These are phyloP conservation scores for Zygotorulaspora sp. DNA, from an alignment of 805 yeast genomes.

Conservation along the genomic window DNA sequence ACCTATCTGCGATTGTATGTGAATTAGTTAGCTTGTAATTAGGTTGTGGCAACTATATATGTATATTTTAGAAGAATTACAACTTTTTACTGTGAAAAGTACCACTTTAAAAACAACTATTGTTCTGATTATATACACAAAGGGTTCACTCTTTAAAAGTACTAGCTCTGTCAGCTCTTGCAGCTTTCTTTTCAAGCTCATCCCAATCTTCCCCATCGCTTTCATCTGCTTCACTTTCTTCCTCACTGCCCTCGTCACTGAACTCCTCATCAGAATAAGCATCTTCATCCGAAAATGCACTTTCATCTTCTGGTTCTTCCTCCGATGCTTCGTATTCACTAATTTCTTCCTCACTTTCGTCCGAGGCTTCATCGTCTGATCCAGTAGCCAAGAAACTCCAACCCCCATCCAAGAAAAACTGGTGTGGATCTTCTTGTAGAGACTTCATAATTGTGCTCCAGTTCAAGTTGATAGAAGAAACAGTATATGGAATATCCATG, in stretches of 20 bases:
- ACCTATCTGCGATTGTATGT: not conserved
- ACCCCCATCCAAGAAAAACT: slow-evolving; percentile 91
- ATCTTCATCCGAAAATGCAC: slow-evolving; percentile 37
- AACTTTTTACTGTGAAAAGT: not conserved
- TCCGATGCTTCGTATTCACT: slow-evolving; percentile 45
- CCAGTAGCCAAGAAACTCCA: slow-evolving; percentile 92
- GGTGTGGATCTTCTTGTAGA: slow-evolving; percentile 84
- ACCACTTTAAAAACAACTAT: not conserved
- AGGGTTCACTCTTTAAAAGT: slow-evolving; percentile 21
- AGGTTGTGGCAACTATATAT: too few relatives aligned
- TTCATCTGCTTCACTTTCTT: slow-evolving; percentile 28
- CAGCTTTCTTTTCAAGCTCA: slow-evolving; percentile 38
- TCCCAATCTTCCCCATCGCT: slow-evolving; percentile 42
- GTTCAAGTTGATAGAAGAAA: slow-evolving; percentile 91
- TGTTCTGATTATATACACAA: not conserved
- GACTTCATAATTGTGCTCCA: slow-evolving; percentile 97
- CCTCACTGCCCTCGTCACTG: slow-evolving; percentile 34
- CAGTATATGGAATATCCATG: slow-evolving; percentile 91
- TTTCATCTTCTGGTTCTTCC: slow-evolving; percentile 42
- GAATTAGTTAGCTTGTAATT: too few relatives aligned
- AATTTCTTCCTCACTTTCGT: slow-evolving; percentile 63
- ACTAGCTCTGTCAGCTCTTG: slow-evolving; percentile 37
- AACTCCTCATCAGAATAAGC: slow-evolving; percentile 36
- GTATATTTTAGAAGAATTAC: not conserved
- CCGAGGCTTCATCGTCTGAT: slow-evolving; percentile 70